Evolutionary conservation across 2,329 filamentous ascomycete species (phyloP), one percentile per base, ranked within the genome.

Genomic region (Juglanconis oblonga): DNA sequence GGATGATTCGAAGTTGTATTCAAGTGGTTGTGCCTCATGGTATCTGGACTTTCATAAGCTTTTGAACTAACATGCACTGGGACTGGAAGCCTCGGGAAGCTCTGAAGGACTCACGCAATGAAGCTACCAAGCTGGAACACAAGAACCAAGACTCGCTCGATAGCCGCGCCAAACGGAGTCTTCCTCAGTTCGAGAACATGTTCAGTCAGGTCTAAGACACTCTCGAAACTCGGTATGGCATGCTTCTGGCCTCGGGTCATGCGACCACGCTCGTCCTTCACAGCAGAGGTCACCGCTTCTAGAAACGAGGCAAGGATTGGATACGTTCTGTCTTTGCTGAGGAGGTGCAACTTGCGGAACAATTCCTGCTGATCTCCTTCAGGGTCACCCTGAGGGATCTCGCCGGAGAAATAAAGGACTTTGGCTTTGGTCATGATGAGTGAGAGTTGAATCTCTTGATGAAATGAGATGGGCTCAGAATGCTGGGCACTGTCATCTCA

Each of bases 41-140:
- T 54, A 54, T 6, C 52, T 54, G 24, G 11, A 4, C 5, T n/a
- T 42, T 10, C n/a, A n/a, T n/a, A n/a, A n/a, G n/a, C n/a, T n/a
- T n/a, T n/a, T n/a, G n/a, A n/a, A n/a, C n/a, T n/a, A n/a, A n/a
- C n/a, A n/a, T n/a, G n/a, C n/a, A n/a, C n/a, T n/a, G n/a, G n/a
- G n/a, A n/a, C n/a, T n/a, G n/a, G n/a, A n/a, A n/a, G n/a, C n/a
- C n/a, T n/a, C n/a, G n/a, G n/a, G n/a, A n/a, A n/a, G n/a, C n/a
- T n/a, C n/a, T n/a, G n/a, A n/a, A n/a, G n/a, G n/a, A 59, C 52
- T 42, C 44, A 59, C 57, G 57, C 57, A 55, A 59, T 40, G 29
- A 59, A 55, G 44, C 57, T 59, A 9, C 57, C 57, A 9, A 59
- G n/a, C 24, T 59, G 57, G 10, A 59, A 49, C 10, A 59, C 52